These are phyloP conservation scores for Cryphonectria parasitica DNA, from an alignment of 2,329 filamentous ascomycete species.

Conservation along the genomic window DNA sequence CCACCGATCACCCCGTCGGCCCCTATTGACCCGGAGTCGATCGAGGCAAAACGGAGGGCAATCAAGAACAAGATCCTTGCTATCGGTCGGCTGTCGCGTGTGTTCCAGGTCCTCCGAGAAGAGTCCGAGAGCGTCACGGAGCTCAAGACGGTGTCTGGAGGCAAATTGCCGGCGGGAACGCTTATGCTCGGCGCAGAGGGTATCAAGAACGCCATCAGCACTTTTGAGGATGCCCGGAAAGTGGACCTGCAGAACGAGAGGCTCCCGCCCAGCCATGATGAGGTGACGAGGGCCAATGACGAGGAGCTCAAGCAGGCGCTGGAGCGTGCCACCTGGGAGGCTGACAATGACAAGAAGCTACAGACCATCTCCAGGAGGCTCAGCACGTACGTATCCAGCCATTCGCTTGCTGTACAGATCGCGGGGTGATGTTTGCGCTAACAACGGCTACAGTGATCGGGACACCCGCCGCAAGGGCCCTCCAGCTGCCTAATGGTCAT, in stretches of 20 bases:
- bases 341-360: conserved; percentile 88
- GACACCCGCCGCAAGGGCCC: conserved; percentile 26
- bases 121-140: conserved; percentile 97
- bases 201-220: conserved; percentile 94
- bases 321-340: conserved; percentile 83
- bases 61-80: conserved; percentile 99
- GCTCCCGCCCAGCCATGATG: conserved; percentile 88
- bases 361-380: conserved; percentile 87
- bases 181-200: conserved; percentile 98
- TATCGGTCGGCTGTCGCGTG: conserved; percentile 92
- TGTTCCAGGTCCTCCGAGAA: conserved; percentile 97
- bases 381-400: conserved; percentile 79
- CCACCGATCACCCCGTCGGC: conserved; percentile 63
- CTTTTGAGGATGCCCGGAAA: conserved; percentile 95
- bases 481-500: conserved; percentile 7
- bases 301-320: conserved; percentile 82
- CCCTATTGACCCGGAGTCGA: conserved; percentile 73
- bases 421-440: not conserved
- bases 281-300: conserved; percentile 82
- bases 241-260: conserved; percentile 97
- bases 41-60: conserved; percentile 90
- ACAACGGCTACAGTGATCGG: conserved; percentile 21
- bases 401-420: not conserved
- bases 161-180: conserved; percentile 89
- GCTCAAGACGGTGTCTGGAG: conserved; percentile 94